Base-by-base conservation (phyloP, 441 rosid species). In the Breynia disticha region DNA sequence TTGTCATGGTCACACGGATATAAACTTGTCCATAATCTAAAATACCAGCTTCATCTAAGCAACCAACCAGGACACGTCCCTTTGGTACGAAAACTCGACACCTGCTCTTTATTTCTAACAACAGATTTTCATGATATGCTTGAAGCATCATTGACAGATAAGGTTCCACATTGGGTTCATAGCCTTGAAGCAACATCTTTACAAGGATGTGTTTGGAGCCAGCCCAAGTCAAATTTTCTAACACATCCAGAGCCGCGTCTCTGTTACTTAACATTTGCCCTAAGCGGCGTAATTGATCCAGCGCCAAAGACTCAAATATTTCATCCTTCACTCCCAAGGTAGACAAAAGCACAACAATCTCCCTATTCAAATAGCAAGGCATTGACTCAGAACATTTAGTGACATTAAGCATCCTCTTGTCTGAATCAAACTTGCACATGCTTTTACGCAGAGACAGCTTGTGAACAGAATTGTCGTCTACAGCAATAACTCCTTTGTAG, bases 291-390 rank as follows among this genome's bases (percentile, higher is more conserved):
- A 91, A 56, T 62, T 91, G 97, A 45, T 69, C 67, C 7, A 54
- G 62, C 70, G 78, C 95, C 84, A 84, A 73, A 35, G 61, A 70
- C 74, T 76, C 83, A 67, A 86, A 81, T 17, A 67, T 70, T 39
- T 72, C 83, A 66, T 91, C 95, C 68, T 76, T 66, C 56, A 91
- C 72, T 58, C 82, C 91, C 50, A 88, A 76, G 4, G 95, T 86
- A 16, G 95, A 82, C 69, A 91, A 70, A 60, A 91, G 95, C 54
- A 85, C 50, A 53, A 88, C 72, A 59, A 88, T 82, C 78, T 88
- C 97, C 37, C 95, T 75, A 65, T 88, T 91, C 64, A 91, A 69
- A 71, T 86, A 88, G 78, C 95, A 88, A 55, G 95, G 91, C 89
- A 76, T 74, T 5, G 94, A 77, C 32, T 76, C 79, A 21, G 82